phyloP scores from a whole-genome alignment of 495 filamentous ascomycete species.

The Podospora pseudopauciseta region DNA sequence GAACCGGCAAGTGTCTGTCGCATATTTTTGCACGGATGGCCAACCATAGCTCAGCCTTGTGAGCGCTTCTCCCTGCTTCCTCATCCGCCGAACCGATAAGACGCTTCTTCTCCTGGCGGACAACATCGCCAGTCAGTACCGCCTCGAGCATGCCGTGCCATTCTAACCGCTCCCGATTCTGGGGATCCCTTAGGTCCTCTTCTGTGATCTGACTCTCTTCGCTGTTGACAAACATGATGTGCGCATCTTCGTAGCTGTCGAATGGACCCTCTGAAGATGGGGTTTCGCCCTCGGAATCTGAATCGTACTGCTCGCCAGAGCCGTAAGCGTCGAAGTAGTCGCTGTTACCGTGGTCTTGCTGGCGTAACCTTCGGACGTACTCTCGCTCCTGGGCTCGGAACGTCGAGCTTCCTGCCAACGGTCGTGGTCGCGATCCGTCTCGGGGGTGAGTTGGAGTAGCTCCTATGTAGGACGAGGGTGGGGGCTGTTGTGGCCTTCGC shows the following conservation, averaged over 20 bases:
- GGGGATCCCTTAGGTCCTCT: conserved; percentile 83
- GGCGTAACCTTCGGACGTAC: conserved; percentile 47
- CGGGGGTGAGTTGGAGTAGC: conserved; percentile 63
- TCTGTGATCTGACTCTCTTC: conserved; percentile 82
- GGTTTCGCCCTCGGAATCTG: conserved; percentile 80
- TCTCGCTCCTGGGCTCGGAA: conserved; percentile 49
- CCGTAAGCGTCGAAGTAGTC: conserved; percentile 76
- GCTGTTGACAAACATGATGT: conserved; percentile 77
- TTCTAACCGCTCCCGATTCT: conserved; percentile 86
- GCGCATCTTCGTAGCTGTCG: conserved; percentile 87
- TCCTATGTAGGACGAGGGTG: conserved; percentile 31
- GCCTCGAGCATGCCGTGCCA: conserved; percentile 98
- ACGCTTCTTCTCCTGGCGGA: conserved; percentile 94
- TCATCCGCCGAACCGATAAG: conserved; percentile 77
- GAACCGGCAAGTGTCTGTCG: conserved; percentile 76
- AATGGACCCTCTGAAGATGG: conserved; percentile 79
- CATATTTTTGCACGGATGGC: conserved; percentile 78
- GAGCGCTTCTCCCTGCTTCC: conserved; percentile 62
- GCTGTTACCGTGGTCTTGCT: conserved; percentile 59
- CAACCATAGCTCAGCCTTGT: conserved; percentile 85
- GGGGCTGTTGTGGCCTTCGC: conserved; percentile 32
- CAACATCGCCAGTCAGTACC: conserved; percentile 93
- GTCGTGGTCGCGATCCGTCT: conserved; percentile 78
- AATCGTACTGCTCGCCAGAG: conserved; percentile 65
- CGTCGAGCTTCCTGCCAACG: conserved; percentile 61